A percentile compares a stretch with the other conserved stretches of the same genome.
phyloP scores from a whole-genome alignment of 176 grass and related monocot species.

The Oryza australiensis region DNA sequence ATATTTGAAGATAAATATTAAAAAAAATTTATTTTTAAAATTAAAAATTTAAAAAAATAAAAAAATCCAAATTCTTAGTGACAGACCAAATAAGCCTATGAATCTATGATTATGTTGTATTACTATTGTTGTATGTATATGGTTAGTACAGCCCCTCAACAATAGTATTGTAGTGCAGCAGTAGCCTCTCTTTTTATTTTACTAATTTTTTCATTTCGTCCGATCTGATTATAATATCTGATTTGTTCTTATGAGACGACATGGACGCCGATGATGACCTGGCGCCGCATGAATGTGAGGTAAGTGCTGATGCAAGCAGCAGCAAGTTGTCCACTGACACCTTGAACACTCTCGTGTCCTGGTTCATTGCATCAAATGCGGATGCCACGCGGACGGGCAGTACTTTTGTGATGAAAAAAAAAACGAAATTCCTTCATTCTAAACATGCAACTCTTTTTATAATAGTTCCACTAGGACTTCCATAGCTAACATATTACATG shows the following conservation, averaged over 20 bases:
- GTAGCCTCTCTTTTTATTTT: neutral
- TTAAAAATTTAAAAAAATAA: too few species aligned
- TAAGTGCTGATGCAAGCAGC: slow-evolving; percentile 21
- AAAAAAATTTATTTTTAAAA: too few species aligned
- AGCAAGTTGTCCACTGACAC: neutral
- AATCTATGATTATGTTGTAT: too few species aligned
- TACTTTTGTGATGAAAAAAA: neutral
- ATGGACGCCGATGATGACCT: neutral
- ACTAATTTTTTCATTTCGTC: neutral
- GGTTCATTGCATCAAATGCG: neutral
- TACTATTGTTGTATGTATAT: too few species aligned
- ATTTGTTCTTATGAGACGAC: neutral
- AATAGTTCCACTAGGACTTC: too few species aligned
- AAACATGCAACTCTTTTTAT: neutral
- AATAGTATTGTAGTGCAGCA: neutral
- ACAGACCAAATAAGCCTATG: too few species aligned
- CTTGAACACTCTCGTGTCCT: neutral
- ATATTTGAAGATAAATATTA: too few species aligned
- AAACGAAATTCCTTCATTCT: neutral
- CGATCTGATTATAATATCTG: neutral
- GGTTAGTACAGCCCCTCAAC: too few species aligned
- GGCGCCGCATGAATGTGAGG: neutral
- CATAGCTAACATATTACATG: too few species aligned
- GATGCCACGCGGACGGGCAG: neutral
- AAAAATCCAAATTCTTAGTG: too few species aligned